These are phyloP conservation scores for Cutaneotrichosporon cyanovorans DNA, from an alignment of 1,284 basidiomycete genomes.

Conservation along the genomic window DNA sequence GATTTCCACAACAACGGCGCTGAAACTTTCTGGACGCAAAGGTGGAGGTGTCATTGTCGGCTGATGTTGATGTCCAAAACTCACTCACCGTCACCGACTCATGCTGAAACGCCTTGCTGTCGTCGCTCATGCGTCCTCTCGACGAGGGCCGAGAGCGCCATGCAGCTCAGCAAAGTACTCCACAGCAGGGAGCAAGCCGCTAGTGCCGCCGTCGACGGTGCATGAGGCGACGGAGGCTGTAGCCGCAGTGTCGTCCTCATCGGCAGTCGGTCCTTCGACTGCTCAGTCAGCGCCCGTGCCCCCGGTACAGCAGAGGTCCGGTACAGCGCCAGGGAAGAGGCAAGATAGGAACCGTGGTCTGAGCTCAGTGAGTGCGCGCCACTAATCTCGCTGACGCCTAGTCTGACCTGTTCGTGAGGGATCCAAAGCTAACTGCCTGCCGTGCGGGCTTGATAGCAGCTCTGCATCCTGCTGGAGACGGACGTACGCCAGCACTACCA, in stretches of 20 bases:
- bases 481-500: neutral
- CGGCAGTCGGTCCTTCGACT: too few relatives aligned
- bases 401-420: slow-evolving; percentile 4
- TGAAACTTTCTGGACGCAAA: slow-evolving; percentile 4
- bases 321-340: too few relatives aligned
- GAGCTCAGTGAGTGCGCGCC: neutral
- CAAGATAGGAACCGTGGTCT: neutral
- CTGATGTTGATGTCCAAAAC: neutral
- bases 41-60: neutral
- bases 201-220: too few relatives aligned
- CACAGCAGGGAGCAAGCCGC: too few relatives aligned
- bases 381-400: neutral
- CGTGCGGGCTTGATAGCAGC: slow-evolving; percentile 10
- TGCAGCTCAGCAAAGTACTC: too few relatives aligned
- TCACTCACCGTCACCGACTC: neutral
- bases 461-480: slow-evolving; percentile 1
- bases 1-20: neutral
- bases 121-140: neutral
- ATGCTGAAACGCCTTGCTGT: slow-evolving; percentile 2
- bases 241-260: too few relatives aligned
- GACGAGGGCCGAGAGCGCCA: too few relatives aligned
- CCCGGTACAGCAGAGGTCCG: too few relatives aligned
- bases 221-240: too few relatives aligned
- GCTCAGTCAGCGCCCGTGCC: too few relatives aligned
- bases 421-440: slow-evolving; percentile 4